These are phyloP conservation scores for Anthoceros angustus DNA, from an alignment of 225 moss, liverwort and hornwort species.

Conservation along the genomic window DNA sequence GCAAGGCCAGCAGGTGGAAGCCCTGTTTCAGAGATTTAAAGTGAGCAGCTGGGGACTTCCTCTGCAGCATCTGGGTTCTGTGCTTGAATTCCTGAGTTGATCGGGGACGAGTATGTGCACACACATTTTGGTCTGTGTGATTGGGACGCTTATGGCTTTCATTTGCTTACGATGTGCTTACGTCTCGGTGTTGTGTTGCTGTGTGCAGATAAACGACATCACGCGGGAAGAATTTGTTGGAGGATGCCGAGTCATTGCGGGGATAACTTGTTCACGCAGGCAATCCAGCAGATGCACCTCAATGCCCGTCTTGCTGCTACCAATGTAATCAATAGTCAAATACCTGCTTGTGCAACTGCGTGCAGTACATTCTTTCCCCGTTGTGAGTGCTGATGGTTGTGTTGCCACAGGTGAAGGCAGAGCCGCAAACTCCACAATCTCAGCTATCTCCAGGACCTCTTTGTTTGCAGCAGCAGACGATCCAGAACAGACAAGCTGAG, in stretches of 20 bases:
- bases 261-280: conserved; percentile 82
- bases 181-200: background rate
- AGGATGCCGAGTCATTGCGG: conserved; percentile 84
- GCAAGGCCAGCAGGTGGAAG: conserved; percentile 51
- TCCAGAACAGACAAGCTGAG: conserved; percentile 6
- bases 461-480: background rate
- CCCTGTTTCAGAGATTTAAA: conserved; percentile 64
- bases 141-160: too few species aligned
- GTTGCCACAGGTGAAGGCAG: too few species aligned
- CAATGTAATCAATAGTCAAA: too few species aligned
- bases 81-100: conserved; percentile 1
- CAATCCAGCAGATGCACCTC: conserved; percentile 84
- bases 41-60: too few species aligned
- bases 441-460: conserved; percentile 12
- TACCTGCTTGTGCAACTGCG: too few species aligned
- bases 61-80: too few species aligned
- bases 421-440: conserved; percentile 6
- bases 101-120: background rate
- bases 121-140: background rate
- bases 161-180: background rate
- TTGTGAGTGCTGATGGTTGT: conserved; percentile 9
- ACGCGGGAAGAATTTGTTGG: conserved; percentile 93
- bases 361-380: too few species aligned
- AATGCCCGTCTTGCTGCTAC: conserved; percentile 41
- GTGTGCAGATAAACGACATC: conserved; percentile 66